Evolutionary conservation across 441 rosid species (phyloP).

Genomic region (Mallotus repandus): DNA sequence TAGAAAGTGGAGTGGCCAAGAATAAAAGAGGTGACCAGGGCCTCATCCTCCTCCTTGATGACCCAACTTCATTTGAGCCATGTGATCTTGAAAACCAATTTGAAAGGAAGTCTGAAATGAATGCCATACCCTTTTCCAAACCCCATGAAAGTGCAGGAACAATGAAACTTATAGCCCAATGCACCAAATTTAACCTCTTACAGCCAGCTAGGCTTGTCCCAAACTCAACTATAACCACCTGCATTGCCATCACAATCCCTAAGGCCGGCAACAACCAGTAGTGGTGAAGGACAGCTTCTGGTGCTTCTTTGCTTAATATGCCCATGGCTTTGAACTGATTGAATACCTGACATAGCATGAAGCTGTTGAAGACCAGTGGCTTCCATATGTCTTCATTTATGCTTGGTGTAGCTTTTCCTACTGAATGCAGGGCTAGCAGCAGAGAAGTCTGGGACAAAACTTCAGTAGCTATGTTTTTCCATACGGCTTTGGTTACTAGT

Average conservation of each 20-base stretch:
- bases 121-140: constrained; percentile 6
- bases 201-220: constrained; percentile 8
- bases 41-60: not conserved
- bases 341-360: constrained; percentile 33
- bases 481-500: constrained; percentile 20
- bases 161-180: constrained; percentile 25
- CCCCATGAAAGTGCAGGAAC: constrained; percentile 26
- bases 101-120: not conserved
- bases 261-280: constrained; percentile 5
- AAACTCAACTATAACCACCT: constrained; percentile 24
- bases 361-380: constrained; percentile 25
- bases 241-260: not conserved
- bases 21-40: not conserved
- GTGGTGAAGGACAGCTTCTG: constrained; percentile 1
- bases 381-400: constrained; percentile 15
- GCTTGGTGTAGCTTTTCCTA: too few relatives aligned
- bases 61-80: not conserved
- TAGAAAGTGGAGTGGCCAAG: constrained; percentile 8
- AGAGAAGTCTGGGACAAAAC: constrained; percentile 25
- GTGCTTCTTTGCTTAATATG: not conserved
- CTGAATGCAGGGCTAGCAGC: constrained; percentile 23
- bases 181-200: constrained; percentile 17
- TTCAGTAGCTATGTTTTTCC: constrained; percentile 20
- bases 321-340: constrained; percentile 22
- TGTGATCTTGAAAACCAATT: not conserved